These are phyloP conservation scores for Eucalyptus globulus DNA, from an alignment of 345 rosid species.

Conservation along the genomic window DNA sequence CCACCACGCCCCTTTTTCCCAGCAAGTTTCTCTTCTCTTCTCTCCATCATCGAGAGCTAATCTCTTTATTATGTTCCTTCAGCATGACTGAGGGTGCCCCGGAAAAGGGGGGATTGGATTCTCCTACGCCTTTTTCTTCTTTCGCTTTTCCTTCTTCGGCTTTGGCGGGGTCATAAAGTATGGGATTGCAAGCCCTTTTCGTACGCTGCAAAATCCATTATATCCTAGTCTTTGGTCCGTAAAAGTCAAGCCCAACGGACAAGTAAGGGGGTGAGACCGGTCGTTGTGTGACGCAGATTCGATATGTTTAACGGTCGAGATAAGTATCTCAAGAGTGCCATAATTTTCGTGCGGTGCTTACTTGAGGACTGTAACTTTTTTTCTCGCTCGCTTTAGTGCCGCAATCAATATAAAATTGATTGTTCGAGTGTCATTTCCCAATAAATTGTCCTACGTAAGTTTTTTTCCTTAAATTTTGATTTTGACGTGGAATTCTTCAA, in stretches of 20 bases:
- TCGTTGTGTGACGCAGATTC: not conserved
- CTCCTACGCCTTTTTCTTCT: not conserved
- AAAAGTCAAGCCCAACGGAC: not conserved
- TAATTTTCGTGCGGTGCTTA: fast-evolving
- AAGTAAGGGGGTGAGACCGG: not conserved
- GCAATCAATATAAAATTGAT: not conserved
- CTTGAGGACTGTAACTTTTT: not conserved
- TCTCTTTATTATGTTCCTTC: not conserved
- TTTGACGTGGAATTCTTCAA: not conserved
- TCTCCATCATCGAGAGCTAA: not conserved
- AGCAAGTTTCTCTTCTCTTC: not conserved
- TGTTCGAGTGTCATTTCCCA: not conserved
- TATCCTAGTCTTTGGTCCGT: not conserved
- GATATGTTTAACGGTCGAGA: not conserved
- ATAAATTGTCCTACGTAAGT: fast-evolving
- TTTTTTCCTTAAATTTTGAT: not conserved
- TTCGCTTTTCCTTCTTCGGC: not conserved
- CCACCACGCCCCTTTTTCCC: not conserved
- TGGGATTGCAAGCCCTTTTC: not conserved
- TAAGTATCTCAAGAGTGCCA: not conserved
- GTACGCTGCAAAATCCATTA: not conserved
- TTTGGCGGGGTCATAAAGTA: not conserved
- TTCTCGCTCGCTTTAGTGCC: not conserved
- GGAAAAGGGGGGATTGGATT: not conserved
- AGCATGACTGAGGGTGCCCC: not conserved